Conservation (phyloP, 75 land plant genomes). For the Cunninghamia lanceolata region DNA sequence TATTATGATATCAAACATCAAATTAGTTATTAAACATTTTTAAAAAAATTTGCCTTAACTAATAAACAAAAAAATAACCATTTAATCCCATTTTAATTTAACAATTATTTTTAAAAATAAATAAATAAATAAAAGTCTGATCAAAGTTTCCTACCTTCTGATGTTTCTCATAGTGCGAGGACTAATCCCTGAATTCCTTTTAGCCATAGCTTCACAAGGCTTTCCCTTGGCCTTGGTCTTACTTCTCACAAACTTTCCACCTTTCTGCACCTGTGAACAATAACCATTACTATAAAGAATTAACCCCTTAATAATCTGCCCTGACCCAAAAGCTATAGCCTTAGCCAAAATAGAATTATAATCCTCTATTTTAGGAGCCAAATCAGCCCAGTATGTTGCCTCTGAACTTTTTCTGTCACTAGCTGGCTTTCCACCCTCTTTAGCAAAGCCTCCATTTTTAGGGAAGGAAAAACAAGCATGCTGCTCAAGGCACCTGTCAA, state of each 20-base stretch:
- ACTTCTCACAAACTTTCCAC: not conserved
- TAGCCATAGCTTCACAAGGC: not conserved
- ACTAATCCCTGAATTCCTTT: slow-evolving; percentile 13
- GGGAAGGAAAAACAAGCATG: slow-evolving; percentile 49
- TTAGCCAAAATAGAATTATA: slow-evolving; percentile 66
- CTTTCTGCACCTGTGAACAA: slow-evolving; percentile 23
- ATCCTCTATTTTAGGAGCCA: slow-evolving; percentile 62
- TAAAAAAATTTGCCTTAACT: too few species aligned
- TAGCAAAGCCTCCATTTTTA: not conserved
- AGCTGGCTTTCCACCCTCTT: not conserved
- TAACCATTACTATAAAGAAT: slow-evolving; percentile 52
- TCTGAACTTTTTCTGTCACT: slow-evolving; percentile 3
- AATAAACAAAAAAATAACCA: too few species aligned
- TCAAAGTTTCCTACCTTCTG: slow-evolving; percentile 12
- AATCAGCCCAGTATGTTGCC: slow-evolving; percentile 56
- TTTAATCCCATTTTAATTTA: too few species aligned
- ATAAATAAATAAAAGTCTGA: too few species aligned
- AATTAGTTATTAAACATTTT: too few species aligned
- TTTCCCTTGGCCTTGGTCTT: slow-evolving; percentile 2
- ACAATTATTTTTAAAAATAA: too few species aligned
- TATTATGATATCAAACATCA: too few species aligned
- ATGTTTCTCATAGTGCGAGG: slow-evolving; percentile 19
- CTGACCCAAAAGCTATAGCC: slow-evolving; percentile 75
- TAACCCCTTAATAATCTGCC: slow-evolving; percentile 64
- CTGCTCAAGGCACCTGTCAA: slow-evolving; percentile 56